Evolutionary conservation across 208 protist species (phyloP), one percentile per base, ranked within the genome.

Genomic region (Trypanosoma conorhini): DNA sequence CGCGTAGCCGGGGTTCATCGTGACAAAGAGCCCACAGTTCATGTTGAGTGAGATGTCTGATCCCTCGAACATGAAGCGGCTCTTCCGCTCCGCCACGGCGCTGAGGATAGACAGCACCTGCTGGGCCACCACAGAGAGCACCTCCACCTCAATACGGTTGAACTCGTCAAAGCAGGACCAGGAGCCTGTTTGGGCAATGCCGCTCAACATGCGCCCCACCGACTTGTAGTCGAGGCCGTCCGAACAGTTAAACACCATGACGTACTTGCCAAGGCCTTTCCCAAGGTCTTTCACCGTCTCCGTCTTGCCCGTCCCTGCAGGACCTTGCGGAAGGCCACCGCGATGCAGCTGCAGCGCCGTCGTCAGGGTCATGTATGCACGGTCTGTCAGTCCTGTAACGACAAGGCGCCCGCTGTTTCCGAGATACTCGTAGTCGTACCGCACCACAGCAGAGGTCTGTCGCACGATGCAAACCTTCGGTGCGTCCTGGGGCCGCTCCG

Each of bases 141-240:
- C 98, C 86, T 99, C 98, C 40, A 99, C 88, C 78, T 98, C 92
- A 51, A 99, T 98, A 79, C 98, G 95, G 76, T 99, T 99, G 81
- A 99, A 99, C 92, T 99, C 98, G 80, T 99, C 98, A 74, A 99
- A 99, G 78, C 98, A 99, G 17, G 92, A 97, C 98, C 98, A 99
- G 60, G 96, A 93, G 58, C 98, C 98, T 13, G 96, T 99, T 82
- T 99, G 98, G 17, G 97, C 97, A 57, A 99, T 95, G 70, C 98
- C 98, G 65, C 85, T 94, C 58, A 99, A 96, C 87, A 98, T 97
- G 58, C 93, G 85, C 21, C 92, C 98, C 38, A 99, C 84, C 5
- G 97, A 98, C 74, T 96, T 96, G 85, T 98, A 98, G 76, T 99
- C 97, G 8, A 99, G 85, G 35, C 95, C 95, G 69, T 99, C 98